Base-by-base conservation (phyloP, 148 eudicot species). In the Silene conica region DNA sequence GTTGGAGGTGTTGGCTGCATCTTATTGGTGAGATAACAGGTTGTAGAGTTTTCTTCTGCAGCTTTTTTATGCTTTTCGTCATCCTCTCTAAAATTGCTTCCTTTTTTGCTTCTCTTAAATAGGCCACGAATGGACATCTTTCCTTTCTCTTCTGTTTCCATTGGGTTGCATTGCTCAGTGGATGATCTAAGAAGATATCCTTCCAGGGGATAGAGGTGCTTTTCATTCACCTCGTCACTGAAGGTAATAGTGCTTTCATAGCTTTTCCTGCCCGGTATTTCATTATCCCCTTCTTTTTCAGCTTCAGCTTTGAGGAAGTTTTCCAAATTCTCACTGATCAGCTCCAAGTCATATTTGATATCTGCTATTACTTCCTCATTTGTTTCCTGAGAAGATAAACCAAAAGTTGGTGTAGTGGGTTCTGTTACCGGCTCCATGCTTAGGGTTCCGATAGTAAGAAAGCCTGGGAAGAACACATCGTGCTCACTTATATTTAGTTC, bases 401-500 rank as follows among this genome's bases (percentile, higher is more conserved):
- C 81, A 71, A 89, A 81, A 63, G 78, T 84, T 70, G 91, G 91
- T 63, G 93, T 89, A 71, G 88, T 74, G 52, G 89, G 84, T 74
- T 86, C 88, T 67, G 86, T 71, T 26, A 69, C 70, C 50, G 85
- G 82, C 79, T 81, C 91, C 70, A 76, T n/a, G 67, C 88, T 88
- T 18, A 91, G 84, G 62, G 96, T 91, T 75, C 96, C 96, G 75
- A 89, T 91, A 73, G 88, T 80, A 12, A 90, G 89, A 83, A 90
- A 88, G 70, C 89, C 90, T 16, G 84, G 82, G 76, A 86, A 86
- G 60, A 74, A 74, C 72, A 78, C 80, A 34, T 71, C 65, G 26
- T 76, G 38, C 55, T 83, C 86, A 23, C 82, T 85, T 69, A 75
- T 83, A 45, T 31, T 59, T 62, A 76, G 43, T 54, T 65, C 78